Evolutionary conservation across 495 filamentous ascomycete genomes (phyloP).

Genomic region (Penicillium cosmopolitanum): DNA sequence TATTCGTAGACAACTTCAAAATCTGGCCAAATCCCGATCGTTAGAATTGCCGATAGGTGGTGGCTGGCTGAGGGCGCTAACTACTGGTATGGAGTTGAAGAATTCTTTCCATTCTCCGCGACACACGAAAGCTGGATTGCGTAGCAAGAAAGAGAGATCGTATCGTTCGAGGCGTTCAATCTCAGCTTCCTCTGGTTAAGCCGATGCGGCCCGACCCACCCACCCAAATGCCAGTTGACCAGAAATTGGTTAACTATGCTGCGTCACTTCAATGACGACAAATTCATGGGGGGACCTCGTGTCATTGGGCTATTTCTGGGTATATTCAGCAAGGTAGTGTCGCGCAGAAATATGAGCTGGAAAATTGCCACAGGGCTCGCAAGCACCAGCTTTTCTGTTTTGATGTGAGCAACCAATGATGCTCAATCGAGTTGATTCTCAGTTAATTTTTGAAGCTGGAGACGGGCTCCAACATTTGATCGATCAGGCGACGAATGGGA

Average conservation of each 20-base stretch:
- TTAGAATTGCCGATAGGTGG: not conserved
- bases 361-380: not conserved
- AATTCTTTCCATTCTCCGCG: too few species aligned
- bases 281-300: not conserved
- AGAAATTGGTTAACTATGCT: too few species aligned
- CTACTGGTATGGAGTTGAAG: too few species aligned
- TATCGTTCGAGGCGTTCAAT: too few species aligned
- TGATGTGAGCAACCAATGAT: too few species aligned
- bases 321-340: too few species aligned
- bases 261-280: not conserved
- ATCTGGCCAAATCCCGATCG: not conserved
- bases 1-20: not conserved
- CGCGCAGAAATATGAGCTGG: not conserved
- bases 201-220: not conserved
- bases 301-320: not conserved
- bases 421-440: too few species aligned
- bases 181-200: not conserved
- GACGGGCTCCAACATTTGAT: too few species aligned
- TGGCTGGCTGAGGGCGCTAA: not conserved
- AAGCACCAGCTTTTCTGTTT: too few species aligned
- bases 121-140: too few species aligned
- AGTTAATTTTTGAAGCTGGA: too few species aligned
- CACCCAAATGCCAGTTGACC: constrained; percentile 1
- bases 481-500: not conserved
- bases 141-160: too few species aligned